These are phyloP conservation scores for Digitaria exilis DNA, from an alignment of 202 grass and related monocot species.

Conservation along the genomic window DNA sequence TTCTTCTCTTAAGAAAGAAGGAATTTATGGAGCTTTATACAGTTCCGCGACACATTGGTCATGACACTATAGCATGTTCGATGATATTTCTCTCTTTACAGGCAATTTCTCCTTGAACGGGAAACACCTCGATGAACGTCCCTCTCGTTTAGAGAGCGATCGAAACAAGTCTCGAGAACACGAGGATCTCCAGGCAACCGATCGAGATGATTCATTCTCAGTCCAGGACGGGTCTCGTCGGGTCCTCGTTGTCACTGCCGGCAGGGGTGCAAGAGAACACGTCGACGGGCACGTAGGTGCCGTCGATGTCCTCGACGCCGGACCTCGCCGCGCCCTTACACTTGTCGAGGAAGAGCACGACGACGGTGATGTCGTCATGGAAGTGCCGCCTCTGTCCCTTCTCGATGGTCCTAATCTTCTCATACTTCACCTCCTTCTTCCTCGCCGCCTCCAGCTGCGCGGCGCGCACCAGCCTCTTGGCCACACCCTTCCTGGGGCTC, in stretches of 20 bases:
- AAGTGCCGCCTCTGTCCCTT: conserved; percentile 60
- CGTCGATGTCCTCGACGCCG: conserved; percentile 42
- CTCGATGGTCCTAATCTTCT: conserved; percentile 66
- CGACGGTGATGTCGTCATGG: conserved; percentile 91
- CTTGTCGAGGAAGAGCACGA: conserved; percentile 75
- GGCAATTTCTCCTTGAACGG: neutral
- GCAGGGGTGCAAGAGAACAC: conserved; percentile 62
- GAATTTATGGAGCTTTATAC: neutral
- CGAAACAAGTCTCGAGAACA: too few relatives aligned
- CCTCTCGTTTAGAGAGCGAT: neutral
- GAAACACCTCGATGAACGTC: neutral
- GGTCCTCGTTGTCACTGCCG: conserved; percentile 50
- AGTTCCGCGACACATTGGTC: neutral
- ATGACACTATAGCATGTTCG: neutral
- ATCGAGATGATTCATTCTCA: too few relatives aligned
- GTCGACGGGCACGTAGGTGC: conserved; percentile 60
- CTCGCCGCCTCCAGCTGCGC: conserved; percentile 73
- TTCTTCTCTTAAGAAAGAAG: neutral
- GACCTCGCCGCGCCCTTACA: conserved; percentile 27
- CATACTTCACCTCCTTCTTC: conserved; percentile 81
- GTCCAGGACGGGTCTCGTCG: conserved; percentile 35
- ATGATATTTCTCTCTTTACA: neutral
- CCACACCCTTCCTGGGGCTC: conserved; percentile 67
- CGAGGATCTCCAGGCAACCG: too few relatives aligned
- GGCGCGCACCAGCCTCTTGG: conserved; percentile 68